phyloP scores from a whole-genome alignment of 1,139 yeast genomes.

The Blastobotrys persicus region DNA sequence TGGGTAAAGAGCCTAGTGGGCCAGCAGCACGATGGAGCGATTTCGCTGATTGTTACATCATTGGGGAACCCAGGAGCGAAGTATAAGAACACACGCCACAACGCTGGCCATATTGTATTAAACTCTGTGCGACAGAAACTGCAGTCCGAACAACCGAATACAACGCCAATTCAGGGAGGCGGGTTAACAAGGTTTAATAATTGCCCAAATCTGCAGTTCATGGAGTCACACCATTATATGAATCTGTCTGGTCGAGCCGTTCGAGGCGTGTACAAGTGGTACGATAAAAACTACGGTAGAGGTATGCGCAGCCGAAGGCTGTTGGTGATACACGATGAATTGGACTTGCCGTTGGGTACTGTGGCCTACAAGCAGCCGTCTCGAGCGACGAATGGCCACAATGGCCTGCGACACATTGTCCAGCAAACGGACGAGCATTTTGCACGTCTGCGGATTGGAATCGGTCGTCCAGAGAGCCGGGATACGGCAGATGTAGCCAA shows the following conservation, averaged over 20 bases:
- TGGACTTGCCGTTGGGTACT: conserved; percentile 62
- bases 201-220: conserved; percentile 39
- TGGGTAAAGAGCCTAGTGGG: background rate
- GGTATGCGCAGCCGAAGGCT: conserved; percentile 37
- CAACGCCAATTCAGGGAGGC: conserved; percentile 17
- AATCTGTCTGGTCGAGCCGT: conserved; percentile 57
- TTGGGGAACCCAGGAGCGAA: conserved; percentile 76
- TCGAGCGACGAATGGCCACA: conserved; percentile 72
- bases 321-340: conserved; percentile 72
- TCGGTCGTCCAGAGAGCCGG: conserved; percentile 57
- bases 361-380: conserved; percentile 56
- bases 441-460: conserved; percentile 64
- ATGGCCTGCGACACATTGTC: conserved; percentile 65
- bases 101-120: conserved; percentile 66
- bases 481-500: conserved; percentile 50
- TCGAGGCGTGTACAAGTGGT: conserved; percentile 43
- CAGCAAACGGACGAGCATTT: conserved; percentile 43
- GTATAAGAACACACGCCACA: conserved; percentile 66
- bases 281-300: conserved; percentile 24
- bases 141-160: conserved; percentile 20
- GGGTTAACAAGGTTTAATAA: conserved; percentile 25
- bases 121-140: conserved; percentile 19
- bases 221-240: conserved; percentile 60
- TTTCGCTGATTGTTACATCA: conserved; percentile 41
- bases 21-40: background rate